Evolutionary conservation across 768 basidiomycete genomes (phyloP).

Genomic region (Strobilomyces confusus): DNA sequence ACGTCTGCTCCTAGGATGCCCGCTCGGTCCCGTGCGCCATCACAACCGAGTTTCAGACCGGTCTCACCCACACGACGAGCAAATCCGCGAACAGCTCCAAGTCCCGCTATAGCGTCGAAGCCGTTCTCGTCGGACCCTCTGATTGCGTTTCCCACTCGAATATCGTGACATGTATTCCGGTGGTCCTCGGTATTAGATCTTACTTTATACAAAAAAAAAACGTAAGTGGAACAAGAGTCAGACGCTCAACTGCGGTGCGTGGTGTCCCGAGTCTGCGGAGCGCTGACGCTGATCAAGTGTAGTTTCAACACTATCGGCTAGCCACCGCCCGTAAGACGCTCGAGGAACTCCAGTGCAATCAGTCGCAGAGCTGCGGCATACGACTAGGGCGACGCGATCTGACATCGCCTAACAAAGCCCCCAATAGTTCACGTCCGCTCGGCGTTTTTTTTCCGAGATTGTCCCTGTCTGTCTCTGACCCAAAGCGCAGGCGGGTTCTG

Average conservation of each 20-base stretch:
- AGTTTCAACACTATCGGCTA: constrained; percentile 91
- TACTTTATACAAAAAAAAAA: constrained; percentile 74
- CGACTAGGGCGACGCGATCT: too few species aligned
- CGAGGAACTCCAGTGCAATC: too few species aligned
- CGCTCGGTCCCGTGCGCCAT: constrained; percentile 52
- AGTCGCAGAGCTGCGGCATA: too few species aligned
- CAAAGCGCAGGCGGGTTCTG: too few species aligned
- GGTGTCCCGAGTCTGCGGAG: not conserved
- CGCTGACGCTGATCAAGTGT: constrained; percentile 50
- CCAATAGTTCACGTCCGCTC: too few species aligned
- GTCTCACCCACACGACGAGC: constrained; percentile 31
- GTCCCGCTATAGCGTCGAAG: constrained; percentile 23
- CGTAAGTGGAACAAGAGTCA: constrained; percentile 88
- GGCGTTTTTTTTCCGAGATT: too few species aligned
- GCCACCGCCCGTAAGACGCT: too few species aligned
- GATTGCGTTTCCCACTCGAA: constrained; percentile 69
- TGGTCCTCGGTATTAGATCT: constrained; percentile 60
- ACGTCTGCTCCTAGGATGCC: constrained; percentile 68
- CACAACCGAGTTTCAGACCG: constrained; percentile 46
- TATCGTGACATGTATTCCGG: constrained; percentile 75
- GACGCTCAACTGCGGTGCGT: constrained; percentile 83
- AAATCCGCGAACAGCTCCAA: constrained; percentile 23
- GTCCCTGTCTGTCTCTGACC: too few species aligned
- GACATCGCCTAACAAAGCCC: too few species aligned
- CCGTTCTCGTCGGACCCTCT: constrained; percentile 51